Evolutionary conservation across 2,329 filamentous ascomycete genomes (phyloP), one percentile per base, ranked within the genome.

Genomic region (Chalaropsis thielavioides): DNA sequence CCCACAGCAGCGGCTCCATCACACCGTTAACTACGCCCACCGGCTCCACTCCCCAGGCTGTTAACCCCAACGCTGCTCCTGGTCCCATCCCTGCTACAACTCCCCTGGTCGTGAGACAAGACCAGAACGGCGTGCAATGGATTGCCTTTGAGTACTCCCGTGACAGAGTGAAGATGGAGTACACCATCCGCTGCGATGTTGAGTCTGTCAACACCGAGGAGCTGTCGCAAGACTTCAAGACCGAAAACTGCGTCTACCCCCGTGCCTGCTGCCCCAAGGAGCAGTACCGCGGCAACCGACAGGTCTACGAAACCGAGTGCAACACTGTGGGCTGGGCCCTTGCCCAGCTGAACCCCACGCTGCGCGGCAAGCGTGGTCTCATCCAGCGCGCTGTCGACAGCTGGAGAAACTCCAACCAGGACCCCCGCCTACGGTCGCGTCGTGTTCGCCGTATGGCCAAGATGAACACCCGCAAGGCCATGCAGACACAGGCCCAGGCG

Each of bases 321-420:
- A 99, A 99, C 77, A 90, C 91, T 0, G 94, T 99, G n/a, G 94
- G 94, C n/a, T 99, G 94, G 94, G 92, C 92, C 13, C 77, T 99
- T 69, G 94, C 94, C 1, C 88, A 97, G 72, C 78, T 99, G 64
- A 99, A 99, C 74, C 87, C 91, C 7, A 88, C 89, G 66, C 81
- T 97, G 67, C 85, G 92, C 68, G 92, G 92, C 70, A 97, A 97
- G 80, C 84, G 94, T 70, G 94, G 94, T 7, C 81, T 99, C 67
- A 99, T 99, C 70, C 94, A 99, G 78, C 84, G 94, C 69, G 94
- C 94, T 1, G 94, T 99, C 56, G 94, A 99, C 76, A 96, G 92
- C 78, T 97, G 94, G 94, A 84, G 94, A 68, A 99, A 99, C 79
- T 97, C 92, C 81, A 97, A 97, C 77, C 91, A 95, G 77, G 94